Evolutionary conservation across 2,329 filamentous ascomycete species (phyloP), one percentile per base, ranked within the genome.

Genomic region (Phialophora tarda): DNA sequence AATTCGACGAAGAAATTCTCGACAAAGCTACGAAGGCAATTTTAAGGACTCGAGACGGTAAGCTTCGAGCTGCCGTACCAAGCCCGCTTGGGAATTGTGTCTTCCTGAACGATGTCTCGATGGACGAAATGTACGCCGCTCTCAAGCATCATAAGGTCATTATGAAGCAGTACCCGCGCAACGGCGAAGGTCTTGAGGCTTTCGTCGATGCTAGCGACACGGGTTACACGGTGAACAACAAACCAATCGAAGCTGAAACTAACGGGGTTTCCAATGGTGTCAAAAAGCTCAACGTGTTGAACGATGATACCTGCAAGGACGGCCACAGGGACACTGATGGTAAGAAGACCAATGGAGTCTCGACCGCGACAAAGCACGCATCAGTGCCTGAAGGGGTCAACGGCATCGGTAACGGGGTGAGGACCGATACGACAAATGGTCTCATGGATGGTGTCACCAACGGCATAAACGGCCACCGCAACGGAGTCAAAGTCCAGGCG

Each of bases 191-290:
- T 28, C 67, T 91, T 0, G 89, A 91, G 70, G 88, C 89, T 0
- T 91, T 85, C 65, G 89, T 91, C 7, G 89, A 91, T 73, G 80
- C 85, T 1, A 88, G 85, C 65, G 89, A 91, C 71, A 91, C 88
- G 55, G 89, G 89, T 0, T 84, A 84, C 75, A 84, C 82, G 7
- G 73, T 82, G 68, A 83, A 83, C 72, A 73, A 74, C 14, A 64
- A 69, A 24, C 63, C 64, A 8, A 54, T 66, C 21, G 67, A 68
- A 38, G 26, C 11, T 3, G 53, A 55, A 17, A 59, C 14, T 12
- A 64, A 69, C 28, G 54, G 65, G 30, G 21, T 66, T 4, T 70
- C 63, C 1, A 60, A 64, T 14, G 63, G 63, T 7, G 51, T 65
- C 10, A 66, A 65, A 24, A 71, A 70, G n/a, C 30, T 72, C 17